Evolutionary conservation across 2,329 filamentous ascomycete genomes (phyloP), one percentile per base, ranked within the genome.

Genomic region (Penicillium thymicola): DNA sequence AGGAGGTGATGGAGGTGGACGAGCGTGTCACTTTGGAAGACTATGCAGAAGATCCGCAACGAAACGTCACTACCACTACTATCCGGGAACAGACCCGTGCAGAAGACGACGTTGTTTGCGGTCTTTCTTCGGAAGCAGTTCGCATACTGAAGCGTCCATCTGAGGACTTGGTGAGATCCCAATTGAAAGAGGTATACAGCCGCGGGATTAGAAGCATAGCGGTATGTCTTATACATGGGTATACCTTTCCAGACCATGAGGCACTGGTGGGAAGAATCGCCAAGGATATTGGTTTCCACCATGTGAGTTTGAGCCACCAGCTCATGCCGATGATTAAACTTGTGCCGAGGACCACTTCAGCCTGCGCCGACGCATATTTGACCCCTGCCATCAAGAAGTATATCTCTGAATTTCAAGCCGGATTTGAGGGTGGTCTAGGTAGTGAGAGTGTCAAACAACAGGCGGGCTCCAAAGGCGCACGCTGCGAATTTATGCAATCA

Each of bases 401-500:
- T 67, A 86, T 90, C 54, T 79, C 82, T 43, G 89, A 89, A 0
- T 95, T 96, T 68, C 85, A 89, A 66, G 82, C 82, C 28, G 90
- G 91, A 0, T 96, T 97, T 63, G 83, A 85, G 56, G 91, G 92
- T 10, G 89, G 90, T 0, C 77, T 97, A 0, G 91, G 91, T 2
- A 87, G 85, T 0, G 84, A 87, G 65, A 90, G 86, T 58, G 88
- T 94, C 5, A 86, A 88, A 71, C 78, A 84, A 16, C 83, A 87
- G 58, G 73, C 78, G 28, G 88, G 87, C 0, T 73, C 79, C 5
- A 88, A 82, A 65, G 89, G 88, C 4, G 88, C 90, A 2, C 81
- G 91, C 55, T 96, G 91, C 75, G 92, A 96, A 70, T 96, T 97
- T 65, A 96, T 96, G 92, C 91, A 96, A 72, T 92, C 88, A 10